A percentile compares a stretch with the other conserved stretches of the same genome.
These are phyloP conservation scores for Venturia nashicola DNA, from an alignment of 2,329 filamentous ascomycete species.

Conservation along the genomic window DNA sequence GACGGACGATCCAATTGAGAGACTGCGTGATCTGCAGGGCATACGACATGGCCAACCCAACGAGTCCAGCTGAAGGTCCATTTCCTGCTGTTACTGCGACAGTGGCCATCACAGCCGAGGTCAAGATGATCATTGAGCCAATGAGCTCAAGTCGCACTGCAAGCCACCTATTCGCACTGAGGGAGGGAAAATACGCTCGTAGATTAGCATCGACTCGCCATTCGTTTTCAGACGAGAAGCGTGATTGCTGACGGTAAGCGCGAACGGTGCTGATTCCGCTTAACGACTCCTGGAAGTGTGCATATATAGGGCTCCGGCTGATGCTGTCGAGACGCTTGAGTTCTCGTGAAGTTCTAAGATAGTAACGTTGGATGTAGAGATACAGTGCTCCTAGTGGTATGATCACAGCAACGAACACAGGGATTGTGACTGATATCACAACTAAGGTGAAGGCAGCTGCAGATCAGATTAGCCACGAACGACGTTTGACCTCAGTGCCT, in stretches of 20 bases:
- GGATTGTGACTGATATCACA: constrained; percentile 72
- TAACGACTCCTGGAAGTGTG: constrained; percentile 95
- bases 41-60: constrained; percentile 94
- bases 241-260: constrained; percentile 76
- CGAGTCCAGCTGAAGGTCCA: constrained; percentile 55
- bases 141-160: constrained; percentile 92
- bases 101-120: constrained; percentile 71
- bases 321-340: constrained; percentile 93
- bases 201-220: constrained; percentile 95
- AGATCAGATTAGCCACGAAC: constrained; percentile 15
- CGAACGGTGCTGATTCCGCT: constrained; percentile 91
- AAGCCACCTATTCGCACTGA: constrained; percentile 83
- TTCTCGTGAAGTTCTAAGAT: constrained; percentile 89
- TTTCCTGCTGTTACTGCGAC: constrained; percentile 61
- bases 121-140: constrained; percentile 84
- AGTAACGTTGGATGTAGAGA: constrained; percentile 91
- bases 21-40: constrained; percentile 94
- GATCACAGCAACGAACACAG: constrained; percentile 68
- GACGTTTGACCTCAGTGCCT: constrained; percentile 13
- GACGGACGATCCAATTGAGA: constrained; percentile 96
- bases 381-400: constrained; percentile 72
- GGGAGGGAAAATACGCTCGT: constrained; percentile 87
- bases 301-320: constrained; percentile 90
- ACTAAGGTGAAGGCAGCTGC: constrained; percentile 63
- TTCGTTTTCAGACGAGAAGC: constrained; percentile 89